Percentiles rank a stretch among this genome's conserved stretches.
Evolutionary conservation across 208 protist genomes (phyloP).

Genomic region (Leptomonas pyrrhocoris): DNA sequence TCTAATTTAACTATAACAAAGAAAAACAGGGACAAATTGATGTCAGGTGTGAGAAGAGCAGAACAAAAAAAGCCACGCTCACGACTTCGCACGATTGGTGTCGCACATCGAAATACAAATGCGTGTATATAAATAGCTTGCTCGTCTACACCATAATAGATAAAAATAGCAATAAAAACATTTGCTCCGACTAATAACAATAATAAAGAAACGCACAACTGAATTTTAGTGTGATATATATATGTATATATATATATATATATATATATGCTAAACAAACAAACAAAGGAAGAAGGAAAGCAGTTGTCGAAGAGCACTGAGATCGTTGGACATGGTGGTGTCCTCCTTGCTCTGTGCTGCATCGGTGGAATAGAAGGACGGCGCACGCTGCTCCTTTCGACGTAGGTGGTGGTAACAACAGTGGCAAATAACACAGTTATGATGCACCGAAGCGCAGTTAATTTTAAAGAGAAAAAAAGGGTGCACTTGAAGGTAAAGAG

Average conservation of each 20-base stretch:
- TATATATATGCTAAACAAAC: conserved; percentile 3
- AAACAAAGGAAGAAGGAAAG: conserved; percentile 1
- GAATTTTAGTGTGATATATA: too few species aligned
- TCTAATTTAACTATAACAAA: too few species aligned
- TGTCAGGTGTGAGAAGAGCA: too few species aligned
- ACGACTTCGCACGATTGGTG: too few species aligned
- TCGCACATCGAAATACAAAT: too few species aligned
- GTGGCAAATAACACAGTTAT: background rate
- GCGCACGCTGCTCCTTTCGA: background rate
- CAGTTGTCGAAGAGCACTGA: background rate
- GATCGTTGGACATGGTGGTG: background rate
- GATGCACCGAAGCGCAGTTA: conserved; percentile 2
- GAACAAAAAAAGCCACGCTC: too few species aligned
- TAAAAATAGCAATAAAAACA: background rate
- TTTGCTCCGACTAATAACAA: too few species aligned
- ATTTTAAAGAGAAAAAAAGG: conserved; percentile 13
- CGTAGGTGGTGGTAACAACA: conserved; percentile 2
- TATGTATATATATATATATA: conserved; percentile 2
- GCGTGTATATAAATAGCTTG: too few species aligned
- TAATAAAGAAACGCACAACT: too few species aligned
- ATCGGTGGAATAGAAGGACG: background rate
- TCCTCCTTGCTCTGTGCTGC: background rate
- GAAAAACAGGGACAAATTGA: too few species aligned
- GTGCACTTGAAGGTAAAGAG: background rate
- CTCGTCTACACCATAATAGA: too few species aligned